Base-by-base conservation (phyloP, 495 filamentous ascomycete species). In the Aspergillus biplanus region DNA sequence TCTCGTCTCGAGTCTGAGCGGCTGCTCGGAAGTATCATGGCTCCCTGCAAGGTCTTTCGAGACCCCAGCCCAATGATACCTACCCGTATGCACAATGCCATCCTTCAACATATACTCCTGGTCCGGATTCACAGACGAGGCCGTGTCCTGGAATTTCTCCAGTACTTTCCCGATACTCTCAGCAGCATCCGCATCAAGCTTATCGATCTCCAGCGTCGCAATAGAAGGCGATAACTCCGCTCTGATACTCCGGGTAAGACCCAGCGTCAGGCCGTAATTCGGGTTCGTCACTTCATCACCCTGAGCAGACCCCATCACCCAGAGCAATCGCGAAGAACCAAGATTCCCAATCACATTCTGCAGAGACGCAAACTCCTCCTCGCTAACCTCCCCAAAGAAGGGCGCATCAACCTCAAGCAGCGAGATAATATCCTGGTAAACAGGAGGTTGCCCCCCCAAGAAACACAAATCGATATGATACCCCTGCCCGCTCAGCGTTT, bases 381-480 rank as follows among this genome's bases (percentile, higher is more conserved):
- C 15, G 1, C 5, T 18, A 27, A 42, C 34, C 6, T 56, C 33
- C 0, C 54, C 11, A 8, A 56, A 27, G 33, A 56, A 42, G 0
- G 54, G 54, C 3, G 34, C 3, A 11, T 56, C 35, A 0, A 56
- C 3, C 11, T 44, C 54, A 8, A 56, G 34, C 4, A 56, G 54
- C 8, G 54, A 56, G 5, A 56, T 27, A 9, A 56, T 16, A 21
- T 42, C 54, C 27, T 56, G 54, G 34, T 39, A 56, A 27, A 56
- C 54, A 2, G 54, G 54, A 13, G 42, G 13, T 33, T 42, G 34
- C 4, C 33, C 12, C n/a, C 54, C 54, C 4, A 56, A 16, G 33
- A 18, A 39, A 15, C 54, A 56, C 11, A 56, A 12, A 44, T 56
- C 34, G 35, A 56, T 44, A 21, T 56, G 54, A 39, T 56, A 56